These are phyloP conservation scores for Myriosclerotinia scirpicola DNA, from an alignment of 2,329 filamentous ascomycete genomes.

Conservation along the genomic window DNA sequence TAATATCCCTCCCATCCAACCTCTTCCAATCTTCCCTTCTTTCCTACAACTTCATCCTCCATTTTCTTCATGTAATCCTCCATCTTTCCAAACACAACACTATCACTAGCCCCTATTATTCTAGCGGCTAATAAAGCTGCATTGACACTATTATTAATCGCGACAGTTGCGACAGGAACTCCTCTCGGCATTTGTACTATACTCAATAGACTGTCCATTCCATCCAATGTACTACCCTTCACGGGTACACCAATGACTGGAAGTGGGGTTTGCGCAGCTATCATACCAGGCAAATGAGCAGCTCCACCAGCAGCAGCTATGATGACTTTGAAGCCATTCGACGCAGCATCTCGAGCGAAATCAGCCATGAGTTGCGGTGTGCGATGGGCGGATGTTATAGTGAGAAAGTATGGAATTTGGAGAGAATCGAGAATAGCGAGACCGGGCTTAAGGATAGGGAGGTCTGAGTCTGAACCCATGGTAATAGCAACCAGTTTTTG, in stretches of 20 bases:
- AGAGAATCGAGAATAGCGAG: conserved; percentile 50
- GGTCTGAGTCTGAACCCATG: conserved; percentile 75
- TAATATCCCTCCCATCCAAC: conserved; percentile 57
- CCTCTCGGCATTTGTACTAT: conserved; percentile 79
- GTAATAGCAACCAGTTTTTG: conserved; percentile 70
- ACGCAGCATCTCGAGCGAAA: conserved; percentile 49
- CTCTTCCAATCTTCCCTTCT: conserved; percentile 57
- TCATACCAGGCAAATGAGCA: conserved; percentile 44
- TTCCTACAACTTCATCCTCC: conserved; percentile 63
- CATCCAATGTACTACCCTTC: conserved; percentile 70
- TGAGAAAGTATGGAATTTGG: conserved; percentile 67
- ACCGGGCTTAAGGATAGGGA: conserved; percentile 74
- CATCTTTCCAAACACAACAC: conserved; percentile 57
- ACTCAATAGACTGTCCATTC: conserved; percentile 56
- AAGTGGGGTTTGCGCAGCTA: conserved; percentile 41
- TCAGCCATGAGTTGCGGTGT: conserved; percentile 70
- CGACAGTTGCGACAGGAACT: conserved; percentile 72
- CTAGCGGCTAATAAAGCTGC: conserved; percentile 70
- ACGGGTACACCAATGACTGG: conserved; percentile 79
- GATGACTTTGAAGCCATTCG: conserved; percentile 37
- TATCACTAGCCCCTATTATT: conserved; percentile 61
- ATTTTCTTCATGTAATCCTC: conserved; percentile 62
- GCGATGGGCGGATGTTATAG: conserved; percentile 78
- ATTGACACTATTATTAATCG: conserved; percentile 78
- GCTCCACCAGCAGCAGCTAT: conserved; percentile 70